Percentiles rank a stretch among this genome's conserved stretches.
phyloP scores from a whole-genome alignment of 306 rosid species.

The Fragaria vesca region DNA sequence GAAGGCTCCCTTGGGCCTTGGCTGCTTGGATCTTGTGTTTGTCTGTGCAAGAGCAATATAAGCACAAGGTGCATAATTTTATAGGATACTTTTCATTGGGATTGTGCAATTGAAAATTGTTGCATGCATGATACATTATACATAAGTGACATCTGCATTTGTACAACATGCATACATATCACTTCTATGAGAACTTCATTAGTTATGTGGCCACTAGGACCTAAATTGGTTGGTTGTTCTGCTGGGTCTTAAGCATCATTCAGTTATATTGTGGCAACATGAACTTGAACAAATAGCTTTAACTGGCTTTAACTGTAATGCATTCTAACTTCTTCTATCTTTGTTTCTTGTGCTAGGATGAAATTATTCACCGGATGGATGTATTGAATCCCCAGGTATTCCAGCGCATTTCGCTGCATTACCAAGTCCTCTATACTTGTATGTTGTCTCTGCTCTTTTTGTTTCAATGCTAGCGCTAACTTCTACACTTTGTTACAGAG shows the following conservation, averaged over 20 bases:
- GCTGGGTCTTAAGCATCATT: background rate
- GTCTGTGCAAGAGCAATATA: background rate
- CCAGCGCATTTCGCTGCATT: background rate
- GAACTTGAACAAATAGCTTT: slow-evolving; percentile 6
- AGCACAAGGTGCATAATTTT: background rate
- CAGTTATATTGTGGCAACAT: slow-evolving; percentile 1
- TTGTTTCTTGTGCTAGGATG: slow-evolving; percentile 49
- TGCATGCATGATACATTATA: background rate
- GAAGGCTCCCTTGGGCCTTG: slow-evolving; percentile 5
- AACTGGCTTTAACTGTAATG: background rate
- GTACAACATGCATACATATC: background rate
- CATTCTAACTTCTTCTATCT: slow-evolving; percentile 30
- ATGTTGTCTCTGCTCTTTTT: background rate
- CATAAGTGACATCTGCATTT: background rate
- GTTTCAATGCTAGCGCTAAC: slow-evolving; percentile 25
- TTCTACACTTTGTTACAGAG: slow-evolving; percentile 48
- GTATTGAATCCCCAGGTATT: slow-evolving; percentile 89
- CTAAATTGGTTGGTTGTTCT: background rate
- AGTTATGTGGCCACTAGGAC: background rate
- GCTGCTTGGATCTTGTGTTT: background rate
- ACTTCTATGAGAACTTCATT: background rate
- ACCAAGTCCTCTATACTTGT: background rate
- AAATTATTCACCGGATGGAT: slow-evolving; percentile 66
- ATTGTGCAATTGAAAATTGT: background rate
- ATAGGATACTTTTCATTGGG: background rate